Evolutionary conservation across 2,329 filamentous ascomycete species (phyloP).

Genomic region (Colletotrichum sp.): DNA sequence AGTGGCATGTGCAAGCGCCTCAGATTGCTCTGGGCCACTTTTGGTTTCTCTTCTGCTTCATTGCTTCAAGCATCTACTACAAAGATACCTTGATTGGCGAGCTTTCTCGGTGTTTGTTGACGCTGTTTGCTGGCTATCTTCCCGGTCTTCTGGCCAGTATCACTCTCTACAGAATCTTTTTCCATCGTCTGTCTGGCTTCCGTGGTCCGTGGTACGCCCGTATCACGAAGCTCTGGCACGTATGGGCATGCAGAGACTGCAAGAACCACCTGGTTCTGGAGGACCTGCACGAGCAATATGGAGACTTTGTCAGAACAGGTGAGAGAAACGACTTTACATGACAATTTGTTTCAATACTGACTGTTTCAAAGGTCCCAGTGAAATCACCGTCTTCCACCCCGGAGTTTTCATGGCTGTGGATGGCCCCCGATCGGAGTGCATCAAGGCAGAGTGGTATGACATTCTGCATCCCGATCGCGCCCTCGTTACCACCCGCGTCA

Average conservation of each 20-base stretch:
- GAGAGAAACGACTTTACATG: not conserved
- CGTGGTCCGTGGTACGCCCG: slow-evolving; percentile 40
- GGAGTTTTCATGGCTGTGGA: slow-evolving; percentile 28
- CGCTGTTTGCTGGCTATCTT: slow-evolving; percentile 19
- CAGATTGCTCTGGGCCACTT: slow-evolving; percentile 21
- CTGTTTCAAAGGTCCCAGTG: slow-evolving; percentile 21
- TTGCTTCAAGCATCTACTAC: slow-evolving; percentile 7
- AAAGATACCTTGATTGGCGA: not conserved
- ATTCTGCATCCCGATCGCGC: slow-evolving; percentile 25
- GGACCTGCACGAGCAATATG: slow-evolving; percentile 26
- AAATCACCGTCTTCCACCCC: slow-evolving; percentile 29
- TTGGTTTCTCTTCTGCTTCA: slow-evolving; percentile 7
- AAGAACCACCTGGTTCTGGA: slow-evolving; percentile 27
- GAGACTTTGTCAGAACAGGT: slow-evolving; percentile 31
- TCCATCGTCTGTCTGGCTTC: slow-evolving; percentile 41
- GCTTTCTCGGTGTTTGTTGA: not conserved
- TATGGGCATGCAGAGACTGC: slow-evolving; percentile 28
- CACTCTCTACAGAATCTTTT: slow-evolving; percentile 40
- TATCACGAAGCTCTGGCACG: slow-evolving; percentile 41
- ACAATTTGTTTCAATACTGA: not conserved
- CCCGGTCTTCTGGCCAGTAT: slow-evolving; percentile 33
- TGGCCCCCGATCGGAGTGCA: slow-evolving; percentile 27
- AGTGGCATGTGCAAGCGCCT: slow-evolving; percentile 30
- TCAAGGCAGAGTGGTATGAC: slow-evolving; percentile 32
- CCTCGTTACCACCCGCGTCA: slow-evolving; percentile 25